Percentiles rank a stretch among this genome's conserved stretches.
Conservation (phyloP, 2,329 filamentous ascomycete genomes). For the Alternaria postmessia region DNA sequence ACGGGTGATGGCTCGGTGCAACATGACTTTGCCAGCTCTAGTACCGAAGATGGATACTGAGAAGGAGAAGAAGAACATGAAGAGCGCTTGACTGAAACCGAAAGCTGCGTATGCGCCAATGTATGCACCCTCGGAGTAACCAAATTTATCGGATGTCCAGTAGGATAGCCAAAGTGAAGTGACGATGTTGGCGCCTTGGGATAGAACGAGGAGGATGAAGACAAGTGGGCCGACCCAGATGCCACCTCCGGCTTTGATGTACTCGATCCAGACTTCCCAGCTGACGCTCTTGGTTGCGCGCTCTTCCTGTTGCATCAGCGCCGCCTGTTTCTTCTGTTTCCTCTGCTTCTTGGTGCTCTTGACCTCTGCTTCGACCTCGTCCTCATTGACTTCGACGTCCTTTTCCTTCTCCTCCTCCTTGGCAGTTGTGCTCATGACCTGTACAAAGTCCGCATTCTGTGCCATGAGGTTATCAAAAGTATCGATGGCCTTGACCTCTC, state of each 20-base stretch:
- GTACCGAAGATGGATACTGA: conserved; percentile 81
- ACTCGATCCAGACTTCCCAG: conserved; percentile 80
- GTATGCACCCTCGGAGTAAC: conserved; percentile 72
- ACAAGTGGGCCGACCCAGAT: conserved; percentile 72
- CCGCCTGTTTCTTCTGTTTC: conserved; percentile 58
- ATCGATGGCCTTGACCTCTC: conserved; percentile 82
- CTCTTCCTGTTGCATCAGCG: conserved; percentile 78
- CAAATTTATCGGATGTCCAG: conserved; percentile 85
- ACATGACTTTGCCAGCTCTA: conserved; percentile 79
- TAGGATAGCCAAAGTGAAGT: conserved; percentile 93
- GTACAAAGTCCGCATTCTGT: conserved; percentile 77
- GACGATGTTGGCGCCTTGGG: conserved; percentile 84
- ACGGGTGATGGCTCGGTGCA: conserved; percentile 78
- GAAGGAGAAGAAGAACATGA: conserved; percentile 80
- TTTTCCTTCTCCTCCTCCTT: conserved; percentile 64
- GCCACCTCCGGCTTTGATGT: conserved; percentile 77
- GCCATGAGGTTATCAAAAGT: conserved; percentile 90
- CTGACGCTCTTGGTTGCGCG: conserved; percentile 78
- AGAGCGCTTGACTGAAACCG: conserved; percentile 36
- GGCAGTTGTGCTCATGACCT: conserved; percentile 81
- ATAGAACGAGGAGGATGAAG: conserved; percentile 70
- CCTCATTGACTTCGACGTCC: conserved; percentile 58
- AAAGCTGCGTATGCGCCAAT: conserved; percentile 62
- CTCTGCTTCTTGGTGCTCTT: conserved; percentile 64
- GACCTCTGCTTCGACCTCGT: conserved; percentile 58